Base-by-base conservation (phyloP, 1,284 basidiomycete species). In the Amylostereum areolatum region DNA sequence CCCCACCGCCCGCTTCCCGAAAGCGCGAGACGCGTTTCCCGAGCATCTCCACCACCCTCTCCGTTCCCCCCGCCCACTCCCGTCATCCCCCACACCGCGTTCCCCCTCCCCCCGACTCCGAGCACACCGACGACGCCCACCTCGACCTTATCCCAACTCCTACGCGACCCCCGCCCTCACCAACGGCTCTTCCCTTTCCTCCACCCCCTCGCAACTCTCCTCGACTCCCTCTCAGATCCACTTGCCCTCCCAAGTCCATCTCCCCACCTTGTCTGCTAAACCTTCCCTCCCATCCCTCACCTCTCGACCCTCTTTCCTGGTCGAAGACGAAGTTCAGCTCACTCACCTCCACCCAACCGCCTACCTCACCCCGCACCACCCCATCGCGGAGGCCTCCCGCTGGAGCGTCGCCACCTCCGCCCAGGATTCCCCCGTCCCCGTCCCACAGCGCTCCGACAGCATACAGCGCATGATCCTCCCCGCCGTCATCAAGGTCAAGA, bases 1-100 rank as follows among this genome's bases (percentile, higher is more conserved):
- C 12, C 53, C 55, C 5, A 56, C 55, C 11, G 55, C 54, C 6
- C 54, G 55, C 2, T 55, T 53, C 34, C n/a, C n/a, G n/a, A n/a
- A n/a, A n/a, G n/a, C n/a, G n/a, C n/a, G n/a, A n/a, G n/a, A n/a
- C n/a, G n/a, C n/a, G n/a, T n/a, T n/a, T n/a, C n/a, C n/a, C n/a
- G n/a, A n/a, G n/a, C n/a, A n/a, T n/a, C n/a, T n/a, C n/a, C 41
- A 29, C 25, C n/a, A 12, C n/a, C 27, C 37, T 5, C 25, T 27
- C 12, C 41, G 41, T 28, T 29, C 41, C 11, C 41, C 41, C 25
- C 25, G 11, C 25, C 41, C 41, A n/a, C 41, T 28, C n/a, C 18
- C 41, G 41, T 28, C 12, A 28, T 28, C 41, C 7, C 8, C 33
- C 33, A n/a, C n/a, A 8, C 8, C 33, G 8, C 33, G n/a, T n/a